These are phyloP conservation scores for Thinopyrum elongatum DNA, from an alignment of 176 grass and related monocot species.

Conservation along the genomic window DNA sequence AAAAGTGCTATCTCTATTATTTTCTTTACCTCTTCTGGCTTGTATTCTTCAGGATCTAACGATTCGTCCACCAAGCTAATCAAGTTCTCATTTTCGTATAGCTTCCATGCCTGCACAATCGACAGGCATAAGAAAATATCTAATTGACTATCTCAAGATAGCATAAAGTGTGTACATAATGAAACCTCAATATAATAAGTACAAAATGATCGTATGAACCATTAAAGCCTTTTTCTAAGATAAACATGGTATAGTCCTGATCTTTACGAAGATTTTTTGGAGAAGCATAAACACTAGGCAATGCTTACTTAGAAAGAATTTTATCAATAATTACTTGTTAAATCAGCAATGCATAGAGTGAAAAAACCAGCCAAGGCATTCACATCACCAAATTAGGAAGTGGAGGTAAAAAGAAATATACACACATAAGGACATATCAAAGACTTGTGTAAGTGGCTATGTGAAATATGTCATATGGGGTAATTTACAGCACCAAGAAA, in stretches of 20 bases:
- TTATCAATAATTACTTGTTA: constrained; percentile 1
- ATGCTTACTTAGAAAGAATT: constrained; percentile 5
- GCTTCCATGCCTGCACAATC: constrained; percentile 60
- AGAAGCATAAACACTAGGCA: constrained; percentile 1
- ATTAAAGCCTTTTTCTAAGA: not conserved
- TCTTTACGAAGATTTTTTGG: constrained; percentile 7
- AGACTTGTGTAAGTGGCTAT: not conserved
- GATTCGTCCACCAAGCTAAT: constrained; percentile 55
- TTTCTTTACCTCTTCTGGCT: constrained; percentile 49
- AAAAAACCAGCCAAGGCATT: not conserved
- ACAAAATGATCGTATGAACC: constrained; percentile 1
- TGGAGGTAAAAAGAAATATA: not conserved
- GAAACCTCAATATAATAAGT: constrained; percentile 18
- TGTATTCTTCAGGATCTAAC: constrained; percentile 59
- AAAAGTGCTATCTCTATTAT: constrained; percentile 70
- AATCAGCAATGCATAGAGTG: constrained; percentile 9
- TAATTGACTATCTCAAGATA: not conserved
- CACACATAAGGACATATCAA: not conserved
- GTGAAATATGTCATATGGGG: constrained; percentile 15
- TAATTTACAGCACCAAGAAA: constrained; percentile 15
- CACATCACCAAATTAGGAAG: constrained; percentile 8
- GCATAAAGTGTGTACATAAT: not conserved
- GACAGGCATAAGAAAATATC: constrained; percentile 10
- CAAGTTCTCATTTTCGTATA: constrained; percentile 59
- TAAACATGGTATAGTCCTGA: not conserved